Percentiles rank a stretch among this genome's conserved stretches.
Conservation (phyloP, 306 rosid species). For the Vigna nakashimae region DNA sequence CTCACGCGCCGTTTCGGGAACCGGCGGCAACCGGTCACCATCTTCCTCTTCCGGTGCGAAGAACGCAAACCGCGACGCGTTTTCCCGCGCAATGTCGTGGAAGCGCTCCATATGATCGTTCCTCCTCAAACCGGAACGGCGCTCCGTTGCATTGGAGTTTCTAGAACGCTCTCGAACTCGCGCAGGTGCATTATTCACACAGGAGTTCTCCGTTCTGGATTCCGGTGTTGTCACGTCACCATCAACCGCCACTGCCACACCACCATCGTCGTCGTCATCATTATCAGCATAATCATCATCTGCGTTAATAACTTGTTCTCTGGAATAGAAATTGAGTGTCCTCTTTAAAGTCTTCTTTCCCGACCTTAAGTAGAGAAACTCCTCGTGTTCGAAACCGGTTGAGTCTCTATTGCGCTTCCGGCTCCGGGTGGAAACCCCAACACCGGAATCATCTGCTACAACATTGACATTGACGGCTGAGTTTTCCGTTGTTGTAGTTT, state of each 20-base stretch:
- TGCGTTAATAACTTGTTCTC: neutral
- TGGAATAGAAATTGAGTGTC: neutral
- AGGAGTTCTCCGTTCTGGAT: neutral
- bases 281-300: neutral
- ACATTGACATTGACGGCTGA: neutral
- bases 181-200: constrained; percentile 11
- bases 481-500: neutral
- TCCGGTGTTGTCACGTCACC: neutral
- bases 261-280: constrained; percentile 36
- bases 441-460: neutral
- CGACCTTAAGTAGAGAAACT: constrained; percentile 53
- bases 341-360: constrained; percentile 62
- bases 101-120: constrained; percentile 51
- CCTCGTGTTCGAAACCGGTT: neutral
- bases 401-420: constrained; percentile 36
- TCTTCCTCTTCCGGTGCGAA: constrained; percentile 37
- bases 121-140: constrained; percentile 26
- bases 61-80: constrained; percentile 62
- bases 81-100: constrained; percentile 63
- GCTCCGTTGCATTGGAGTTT: constrained; percentile 10
- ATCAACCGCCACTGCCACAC: constrained; percentile 4
- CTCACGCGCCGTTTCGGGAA: constrained; percentile 39
- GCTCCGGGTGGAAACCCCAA: too few species aligned
- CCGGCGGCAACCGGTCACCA: constrained; percentile 20
- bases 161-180: constrained; percentile 29